phyloP scores from a whole-genome alignment of 2,329 filamentous ascomycete species.

The Truncatella angustata region DNA sequence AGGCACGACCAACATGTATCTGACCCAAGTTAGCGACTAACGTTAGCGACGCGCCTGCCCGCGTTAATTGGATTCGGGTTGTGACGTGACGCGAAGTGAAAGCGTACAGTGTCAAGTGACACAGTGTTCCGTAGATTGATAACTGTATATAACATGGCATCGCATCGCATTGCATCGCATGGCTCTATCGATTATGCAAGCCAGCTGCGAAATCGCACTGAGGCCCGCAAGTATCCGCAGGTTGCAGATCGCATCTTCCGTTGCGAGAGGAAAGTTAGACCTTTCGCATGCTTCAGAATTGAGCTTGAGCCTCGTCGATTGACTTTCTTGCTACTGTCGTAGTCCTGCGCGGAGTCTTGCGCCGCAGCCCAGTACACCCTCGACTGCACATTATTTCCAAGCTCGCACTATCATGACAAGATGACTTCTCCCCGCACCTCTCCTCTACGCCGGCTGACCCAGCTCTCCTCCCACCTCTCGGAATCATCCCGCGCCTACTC shows the following conservation, averaged over 20 bases:
- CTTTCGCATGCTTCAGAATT: neutral
- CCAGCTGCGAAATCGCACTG: conserved; percentile 1
- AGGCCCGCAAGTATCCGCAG: neutral
- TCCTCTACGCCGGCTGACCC: conserved; percentile 3
- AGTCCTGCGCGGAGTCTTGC: too few relatives aligned
- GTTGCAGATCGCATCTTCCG: too few relatives aligned
- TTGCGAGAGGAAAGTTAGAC: too few relatives aligned
- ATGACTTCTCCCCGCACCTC: conserved; percentile 4
- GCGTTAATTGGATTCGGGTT: conserved; percentile 2
- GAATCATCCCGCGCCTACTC: neutral
- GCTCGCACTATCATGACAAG: neutral
- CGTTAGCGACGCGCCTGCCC: conserved; percentile 2
- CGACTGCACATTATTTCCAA: neutral
- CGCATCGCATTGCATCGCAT: too few relatives aligned
- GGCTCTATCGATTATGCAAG: conserved; percentile 1
- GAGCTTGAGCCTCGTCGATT: too few relatives aligned
- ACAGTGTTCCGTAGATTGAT: neutral
- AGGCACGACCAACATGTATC: conserved; percentile 3
- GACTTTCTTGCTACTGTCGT: too few relatives aligned
- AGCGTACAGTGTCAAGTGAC: neutral
- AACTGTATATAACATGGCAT: conserved; percentile 9
- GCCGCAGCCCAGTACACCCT: too few relatives aligned
- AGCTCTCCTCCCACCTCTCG: conserved; percentile 1
- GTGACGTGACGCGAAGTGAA: conserved; percentile 5
- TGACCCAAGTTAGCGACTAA: neutral